Evolutionary conservation across 306 rosid genomes (phyloP), one percentile per base, ranked within the genome.

Genomic region (Casuarina equisetifolia): DNA sequence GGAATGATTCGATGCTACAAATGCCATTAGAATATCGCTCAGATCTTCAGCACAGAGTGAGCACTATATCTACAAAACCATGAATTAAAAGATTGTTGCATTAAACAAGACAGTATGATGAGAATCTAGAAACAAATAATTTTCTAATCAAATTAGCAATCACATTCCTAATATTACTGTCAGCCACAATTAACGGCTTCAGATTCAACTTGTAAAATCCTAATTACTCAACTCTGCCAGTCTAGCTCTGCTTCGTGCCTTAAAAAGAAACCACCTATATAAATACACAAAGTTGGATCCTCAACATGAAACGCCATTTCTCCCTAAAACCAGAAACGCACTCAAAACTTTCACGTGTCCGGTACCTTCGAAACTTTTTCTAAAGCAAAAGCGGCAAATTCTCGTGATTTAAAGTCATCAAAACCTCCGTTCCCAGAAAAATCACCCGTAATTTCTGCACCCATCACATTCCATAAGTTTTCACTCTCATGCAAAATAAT

Each of bases 1-100:
- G 70, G 83, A 50, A 64, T 84, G 92, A 89, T 76, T 85, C 13
- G 88, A 71, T 59, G 89, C 89, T 59, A 87, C 44, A 85, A 84
- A 76, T 11, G 90, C 85, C 93, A 91, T 93, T 64, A 55, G 77
- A 66, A 52, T 66, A 55, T 67, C 55, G 64, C 36, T 46, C 40
- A 80, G 72, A 74, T 70, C 64, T 78, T 80, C 79, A 55, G 50
- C 62, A 63, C 0, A 67, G 36, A 70, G 32, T 54, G 53, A 54
- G 81, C 72, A 78, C 72, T 38, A 13, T 16, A 48, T 54, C 80
- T 78, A 19, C 9, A 10, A 57, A 86, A 82, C 74, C 76, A 54
- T 69, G 52, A 46, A 11, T 44, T 82, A 3, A 69, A 58, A 25
- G 38, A 74, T 48, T 44, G 77, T 43, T 73, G 17, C 43, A 70